These are phyloP conservation scores for Gymnopilus junonius DNA, from an alignment of 768 basidiomycete species.

Conservation along the genomic window DNA sequence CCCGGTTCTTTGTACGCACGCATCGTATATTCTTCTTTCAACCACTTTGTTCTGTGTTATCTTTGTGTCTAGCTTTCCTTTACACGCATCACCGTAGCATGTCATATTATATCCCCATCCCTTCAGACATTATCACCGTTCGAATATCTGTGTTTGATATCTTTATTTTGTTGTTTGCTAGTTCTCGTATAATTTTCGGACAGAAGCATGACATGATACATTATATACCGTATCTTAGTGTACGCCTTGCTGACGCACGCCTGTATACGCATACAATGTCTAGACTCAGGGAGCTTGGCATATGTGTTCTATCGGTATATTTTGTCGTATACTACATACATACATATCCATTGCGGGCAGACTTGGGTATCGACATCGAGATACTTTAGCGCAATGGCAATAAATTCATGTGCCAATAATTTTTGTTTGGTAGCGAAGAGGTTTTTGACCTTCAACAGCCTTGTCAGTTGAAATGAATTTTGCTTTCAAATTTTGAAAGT, in stretches of 20 bases:
- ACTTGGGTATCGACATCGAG: background rate
- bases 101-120: background rate
- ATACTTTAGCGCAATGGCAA: background rate
- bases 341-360: background rate
- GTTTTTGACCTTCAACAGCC: background rate
- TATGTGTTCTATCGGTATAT: background rate
- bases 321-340: background rate
- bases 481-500: background rate
- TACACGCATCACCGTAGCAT: background rate
- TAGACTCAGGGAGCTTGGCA: background rate
- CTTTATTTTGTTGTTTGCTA: background rate
- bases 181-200: conserved; percentile 4
- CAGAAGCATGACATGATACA: conserved; percentile 7
- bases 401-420: no score
- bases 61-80: background rate
- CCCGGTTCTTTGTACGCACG: background rate
- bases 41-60: background rate
- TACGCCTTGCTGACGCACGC: conserved; percentile 9
- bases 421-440: no score
- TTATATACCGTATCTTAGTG: no score
- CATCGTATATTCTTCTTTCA: background rate
- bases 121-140: background rate
- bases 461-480: background rate
- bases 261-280: background rate
- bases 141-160: conserved; percentile 1